Percentiles rank a stretch among this genome's conserved stretches.
Evolutionary conservation across 495 filamentous ascomycete genomes (phyloP).

Genomic region (Xylaria flabelliformis): DNA sequence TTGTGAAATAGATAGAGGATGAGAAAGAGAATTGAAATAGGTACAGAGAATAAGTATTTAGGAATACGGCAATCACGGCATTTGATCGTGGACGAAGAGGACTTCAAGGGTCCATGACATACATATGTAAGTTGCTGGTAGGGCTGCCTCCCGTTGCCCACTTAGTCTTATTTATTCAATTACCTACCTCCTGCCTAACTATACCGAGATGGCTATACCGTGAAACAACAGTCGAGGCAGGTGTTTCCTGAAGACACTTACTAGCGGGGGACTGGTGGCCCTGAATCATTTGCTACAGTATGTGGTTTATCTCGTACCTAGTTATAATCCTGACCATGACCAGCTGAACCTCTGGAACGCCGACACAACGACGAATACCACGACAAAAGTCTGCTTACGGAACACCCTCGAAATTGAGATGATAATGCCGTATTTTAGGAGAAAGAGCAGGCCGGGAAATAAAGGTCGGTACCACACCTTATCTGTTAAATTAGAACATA

Average conservation of each 20-base stretch:
- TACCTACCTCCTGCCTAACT: neutral
- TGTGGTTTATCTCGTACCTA: too few species aligned
- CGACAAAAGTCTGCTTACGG: too few species aligned
- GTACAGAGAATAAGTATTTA: neutral
- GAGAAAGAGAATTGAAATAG: neutral
- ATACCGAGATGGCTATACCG: neutral
- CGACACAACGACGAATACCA: too few species aligned
- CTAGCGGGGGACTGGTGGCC: neutral
- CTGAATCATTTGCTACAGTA: neutral
- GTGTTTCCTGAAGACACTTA: neutral
- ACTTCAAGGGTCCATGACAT: neutral
- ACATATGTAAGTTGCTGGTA: neutral
- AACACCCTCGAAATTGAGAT: too few species aligned
- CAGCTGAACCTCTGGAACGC: too few species aligned
- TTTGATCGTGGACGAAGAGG: neutral
- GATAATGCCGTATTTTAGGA: too few species aligned
- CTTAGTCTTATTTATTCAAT: neutral
- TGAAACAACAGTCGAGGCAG: neutral
- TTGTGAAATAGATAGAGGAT: neutral
- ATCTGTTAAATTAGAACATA: neutral
- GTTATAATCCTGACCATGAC: too few species aligned
- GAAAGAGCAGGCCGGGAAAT: too few species aligned
- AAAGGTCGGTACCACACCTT: too few species aligned
- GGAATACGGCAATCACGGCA: conserved; percentile 19
- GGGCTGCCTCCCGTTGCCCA: conserved; percentile 13